Base-by-base conservation (phyloP, 768 basidiomycete species). In the Rhodotorula diobovata region DNA sequence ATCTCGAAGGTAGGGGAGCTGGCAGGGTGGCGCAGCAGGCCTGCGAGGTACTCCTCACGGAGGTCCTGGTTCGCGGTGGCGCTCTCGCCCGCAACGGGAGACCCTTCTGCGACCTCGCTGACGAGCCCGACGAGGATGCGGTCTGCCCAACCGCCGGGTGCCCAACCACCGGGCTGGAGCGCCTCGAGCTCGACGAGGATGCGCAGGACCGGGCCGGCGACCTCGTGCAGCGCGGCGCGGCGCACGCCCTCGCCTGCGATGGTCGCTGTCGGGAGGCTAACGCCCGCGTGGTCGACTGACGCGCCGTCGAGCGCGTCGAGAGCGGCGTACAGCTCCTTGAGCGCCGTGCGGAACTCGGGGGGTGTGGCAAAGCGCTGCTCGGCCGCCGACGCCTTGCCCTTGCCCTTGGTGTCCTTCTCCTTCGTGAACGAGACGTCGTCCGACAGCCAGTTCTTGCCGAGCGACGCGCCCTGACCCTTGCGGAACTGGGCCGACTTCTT, bases 1-100 rank as follows among this genome's bases (percentile, higher is more conserved):
- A 87, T 87, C 79, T 97, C 93, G n/a, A 93, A 84, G 4, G 95
- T 84, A 77, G 94, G 92, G 0, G 94, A 95, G 0, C 93, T 89
- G 6, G 91, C 91, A 4, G 88, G 86, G 77, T 94, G 91, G 60
- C 91, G 86, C 28, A 96, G 84, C 21, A 96, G 84, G 2, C 90
- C 90, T 18, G 85, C 85, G 62, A 96, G 82, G 80, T 89, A 97
- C 78, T 74, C 73, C 37, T 66, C 67, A 45, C 73, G 45, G 30
- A 71, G 46, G n/a, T 93, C 90, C 0, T 89, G 20, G 85, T 82
- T 70, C 54, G 87, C 85, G 12, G 77, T 76, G 23, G 75, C 34
- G 35, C 71, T 35, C 11, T 20, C 30, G n/a, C 28, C n/a, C 3
- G 1, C 51, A 10, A 12, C 37, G 11, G 10, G 37, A 28, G 12